Evolutionary conservation across 2,329 filamentous ascomycete genomes (phyloP), one percentile per base, ranked within the genome.

Genomic region (Colletotrichum lini): DNA sequence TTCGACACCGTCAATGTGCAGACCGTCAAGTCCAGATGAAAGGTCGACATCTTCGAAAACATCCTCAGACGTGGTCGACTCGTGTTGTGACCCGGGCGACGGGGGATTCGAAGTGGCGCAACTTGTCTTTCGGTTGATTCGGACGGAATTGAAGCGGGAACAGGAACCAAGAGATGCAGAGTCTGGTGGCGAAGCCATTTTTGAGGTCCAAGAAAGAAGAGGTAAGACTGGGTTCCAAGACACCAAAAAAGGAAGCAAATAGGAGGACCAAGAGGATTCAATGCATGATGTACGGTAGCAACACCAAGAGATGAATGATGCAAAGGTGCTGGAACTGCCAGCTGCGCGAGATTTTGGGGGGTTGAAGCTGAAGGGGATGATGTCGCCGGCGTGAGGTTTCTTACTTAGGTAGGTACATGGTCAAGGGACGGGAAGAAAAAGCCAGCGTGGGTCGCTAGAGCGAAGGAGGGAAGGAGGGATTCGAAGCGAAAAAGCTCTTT

Each of bases 141-240:
- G 81, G 65, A 82, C 76, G 49, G 83, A 85, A 62, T 74, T 79
- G 73, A 78, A 78, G 70, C 79, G 81, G 59, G 80, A 79, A 70
- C 73, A 77, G 47, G 78, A 75, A 71, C 70, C 75, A 68, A 79
- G 77, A 72, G 80, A 77, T 67, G 79, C 72, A 23, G 76, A 70
- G 56, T 79, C 76, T 68, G 76, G 69, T 72, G 65, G 75, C 67
- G 78, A 75, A 63, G 81, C 79, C 82, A 84, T 84, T 72, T 38
- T 57, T 77, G 74, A 64, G 70, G 70, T 70, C 73, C 73, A 75
- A 78, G 75, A 76, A 76, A 77, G 72, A 73, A 76, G 74, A 73
- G 70, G 76, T 78, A 80, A 80, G 76, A 79, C 78, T 76, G 67
- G 78, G 79, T 79, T 81, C 82, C 84, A 85, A 85, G 82, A 82